Conservation (phyloP, 2,329 filamentous ascomycete species). For the Talaromyces sp. region DNA sequence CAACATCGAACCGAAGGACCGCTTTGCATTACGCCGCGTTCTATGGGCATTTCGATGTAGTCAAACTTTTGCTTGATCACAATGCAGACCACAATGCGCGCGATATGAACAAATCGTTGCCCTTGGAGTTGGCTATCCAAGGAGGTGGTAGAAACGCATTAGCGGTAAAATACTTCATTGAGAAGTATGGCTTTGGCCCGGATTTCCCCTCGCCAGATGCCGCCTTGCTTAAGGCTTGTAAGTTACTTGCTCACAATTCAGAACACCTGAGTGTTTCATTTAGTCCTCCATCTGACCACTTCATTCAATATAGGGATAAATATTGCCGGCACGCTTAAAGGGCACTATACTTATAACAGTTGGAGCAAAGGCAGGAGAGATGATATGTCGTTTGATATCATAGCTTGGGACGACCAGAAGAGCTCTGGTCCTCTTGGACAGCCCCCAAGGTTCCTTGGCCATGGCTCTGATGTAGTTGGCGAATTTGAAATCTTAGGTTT, state of each 20-base stretch:
- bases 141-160: slow-evolving; percentile 3
- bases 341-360: not conserved
- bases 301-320: not conserved
- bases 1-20: not conserved
- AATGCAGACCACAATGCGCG: not conserved
- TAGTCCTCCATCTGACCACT: not conserved
- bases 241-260: not conserved
- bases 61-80: slow-evolving; percentile 1
- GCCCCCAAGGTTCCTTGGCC: not conserved
- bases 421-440: not conserved
- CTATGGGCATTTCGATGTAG: not conserved
- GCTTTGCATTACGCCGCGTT: slow-evolving; percentile 6
- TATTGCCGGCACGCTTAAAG: not conserved
- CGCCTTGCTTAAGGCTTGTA: not conserved
- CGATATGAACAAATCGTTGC: slow-evolving; percentile 6
- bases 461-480: not conserved
- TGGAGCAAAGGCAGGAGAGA: not conserved
- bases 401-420: not conserved
- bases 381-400: not conserved
- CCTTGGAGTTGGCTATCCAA: slow-evolving; percentile 7
- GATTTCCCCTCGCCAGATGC: not conserved
- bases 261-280: not conserved
- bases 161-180: not conserved
- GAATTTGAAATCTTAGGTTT: not conserved
- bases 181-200: not conserved